A percentile compares a stretch with the other conserved stretches of the same genome.
Evolutionary conservation across 495 filamentous ascomycete species (phyloP).

Genomic region (Staphylotrichum longicolle): DNA sequence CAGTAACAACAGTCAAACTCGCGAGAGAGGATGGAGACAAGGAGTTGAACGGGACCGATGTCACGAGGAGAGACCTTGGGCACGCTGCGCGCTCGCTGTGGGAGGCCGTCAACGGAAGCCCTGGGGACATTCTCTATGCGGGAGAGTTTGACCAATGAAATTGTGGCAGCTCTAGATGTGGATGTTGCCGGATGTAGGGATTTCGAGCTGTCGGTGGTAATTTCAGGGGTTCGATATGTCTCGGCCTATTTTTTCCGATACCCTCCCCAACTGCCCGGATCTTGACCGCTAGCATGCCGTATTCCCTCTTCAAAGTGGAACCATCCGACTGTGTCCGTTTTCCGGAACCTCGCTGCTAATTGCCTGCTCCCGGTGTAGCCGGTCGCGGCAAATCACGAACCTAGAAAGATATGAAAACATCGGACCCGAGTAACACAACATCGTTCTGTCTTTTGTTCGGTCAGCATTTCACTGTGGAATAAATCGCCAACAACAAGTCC

Average conservation of each 20-base stretch:
- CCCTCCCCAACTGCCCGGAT: background rate
- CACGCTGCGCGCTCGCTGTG: slow-evolving; percentile 21
- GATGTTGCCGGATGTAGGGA: too few species aligned
- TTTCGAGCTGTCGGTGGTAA: background rate
- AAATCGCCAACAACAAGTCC: slow-evolving; percentile 11
- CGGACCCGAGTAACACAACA: background rate
- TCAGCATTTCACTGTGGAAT: background rate
- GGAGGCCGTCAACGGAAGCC: slow-evolving; percentile 20
- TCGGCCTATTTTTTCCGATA: background rate
- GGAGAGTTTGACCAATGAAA: slow-evolving; percentile 23
- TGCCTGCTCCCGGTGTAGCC: slow-evolving; percentile 6
- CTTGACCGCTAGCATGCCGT: background rate
- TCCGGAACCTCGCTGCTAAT: background rate
- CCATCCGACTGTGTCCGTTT: background rate
- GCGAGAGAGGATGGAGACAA: slow-evolving; percentile 23
- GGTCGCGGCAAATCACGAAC: slow-evolving; percentile 8
- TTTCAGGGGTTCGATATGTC: background rate
- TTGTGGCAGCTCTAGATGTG: background rate
- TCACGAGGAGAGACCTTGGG: slow-evolving; percentile 18
- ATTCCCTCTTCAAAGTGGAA: background rate
- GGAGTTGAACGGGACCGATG: slow-evolving; percentile 14
- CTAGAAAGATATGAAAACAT: background rate
- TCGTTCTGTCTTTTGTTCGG: background rate
- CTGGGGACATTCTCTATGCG: slow-evolving; percentile 24
- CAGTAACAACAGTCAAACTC: slow-evolving; percentile 12